A percentile compares a stretch with the other conserved stretches of the same genome.
phyloP scores from a whole-genome alignment of 164 flowering plant species.

The Vitis riparia region DNA sequence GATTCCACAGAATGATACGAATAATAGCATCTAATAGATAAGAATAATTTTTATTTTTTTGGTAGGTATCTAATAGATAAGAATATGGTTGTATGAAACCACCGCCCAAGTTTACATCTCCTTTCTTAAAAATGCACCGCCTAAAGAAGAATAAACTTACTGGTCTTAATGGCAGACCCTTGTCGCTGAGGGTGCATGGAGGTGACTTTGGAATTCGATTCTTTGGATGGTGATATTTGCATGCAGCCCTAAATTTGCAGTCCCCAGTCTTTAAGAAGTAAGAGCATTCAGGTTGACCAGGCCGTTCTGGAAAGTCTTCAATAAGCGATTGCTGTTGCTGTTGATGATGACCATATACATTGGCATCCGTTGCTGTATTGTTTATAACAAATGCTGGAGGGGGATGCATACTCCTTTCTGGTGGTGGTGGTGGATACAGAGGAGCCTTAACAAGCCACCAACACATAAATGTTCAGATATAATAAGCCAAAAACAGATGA shows the following conservation, averaged over 20 bases:
- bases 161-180: slow-evolving; percentile 90
- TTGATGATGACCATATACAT: slow-evolving; percentile 34
- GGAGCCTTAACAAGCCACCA: slow-evolving; percentile 49
- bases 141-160: slow-evolving; percentile 44
- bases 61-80: not conserved
- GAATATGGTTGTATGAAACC: not conserved
- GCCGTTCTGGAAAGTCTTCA: slow-evolving; percentile 87
- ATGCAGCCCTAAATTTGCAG: slow-evolving; percentile 78
- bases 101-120: not conserved
- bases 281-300: slow-evolving; percentile 84
- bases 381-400: slow-evolving; percentile 39
- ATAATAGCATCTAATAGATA: too few species aligned
- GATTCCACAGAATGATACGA: too few species aligned
- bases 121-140: not conserved
- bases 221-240: slow-evolving; percentile 92
- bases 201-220: slow-evolving; percentile 32
- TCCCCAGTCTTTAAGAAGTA: slow-evolving; percentile 78
- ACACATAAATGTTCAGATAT: not conserved
- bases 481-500: too few species aligned
- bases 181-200: slow-evolving; percentile 52
- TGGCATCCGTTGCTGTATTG: slow-evolving; percentile 30
- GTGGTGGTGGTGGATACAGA: slow-evolving; percentile 29
- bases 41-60: too few species aligned
- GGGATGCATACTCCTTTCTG: slow-evolving; percentile 44
- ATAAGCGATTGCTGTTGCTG: slow-evolving; percentile 26